A percentile compares a stretch with the other conserved stretches of the same genome.
These are phyloP conservation scores for Pseudevernia furfuracea DNA, from an alignment of 495 filamentous ascomycete species.

Conservation along the genomic window DNA sequence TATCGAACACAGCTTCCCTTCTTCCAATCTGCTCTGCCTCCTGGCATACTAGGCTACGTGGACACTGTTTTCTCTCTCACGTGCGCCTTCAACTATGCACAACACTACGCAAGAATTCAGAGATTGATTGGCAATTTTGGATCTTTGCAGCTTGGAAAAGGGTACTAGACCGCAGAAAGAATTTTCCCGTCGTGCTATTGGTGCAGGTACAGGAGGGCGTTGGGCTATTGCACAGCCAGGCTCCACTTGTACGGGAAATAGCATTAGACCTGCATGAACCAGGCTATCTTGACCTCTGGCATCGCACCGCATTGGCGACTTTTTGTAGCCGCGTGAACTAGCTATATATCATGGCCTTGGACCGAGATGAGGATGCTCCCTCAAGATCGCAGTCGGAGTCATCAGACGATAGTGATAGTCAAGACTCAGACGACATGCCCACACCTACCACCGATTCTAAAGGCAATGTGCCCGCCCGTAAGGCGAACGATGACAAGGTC, in stretches of 20 bases:
- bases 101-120: background rate
- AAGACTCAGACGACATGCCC: conserved; percentile 45
- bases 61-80: conserved; percentile 5
- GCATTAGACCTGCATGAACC: conserved; percentile 6
- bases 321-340: conserved; percentile 7
- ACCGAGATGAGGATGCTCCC: conserved; percentile 40
- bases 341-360: conserved; percentile 43
- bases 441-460: conserved; percentile 44
- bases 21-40: conserved; percentile 4
- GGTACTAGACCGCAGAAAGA: background rate
- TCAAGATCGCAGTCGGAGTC: conserved; percentile 33
- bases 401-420: conserved; percentile 42
- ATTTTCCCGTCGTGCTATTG: background rate
- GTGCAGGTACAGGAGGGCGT: background rate
- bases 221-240: conserved; percentile 1
- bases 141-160: background rate
- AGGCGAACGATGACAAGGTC: conserved; percentile 39
- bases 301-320: conserved; percentile 4
- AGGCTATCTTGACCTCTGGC: background rate
- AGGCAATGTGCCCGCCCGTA: conserved; percentile 26
- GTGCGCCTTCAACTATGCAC: background rate
- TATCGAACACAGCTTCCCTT: background rate
- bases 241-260: conserved; percentile 7
- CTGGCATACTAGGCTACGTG: background rate
- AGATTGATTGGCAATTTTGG: background rate